Evolutionary conservation across 805 yeast species (phyloP), one percentile per base, ranked within the genome.

Genomic region (Wickerhamiella azymoides): DNA sequence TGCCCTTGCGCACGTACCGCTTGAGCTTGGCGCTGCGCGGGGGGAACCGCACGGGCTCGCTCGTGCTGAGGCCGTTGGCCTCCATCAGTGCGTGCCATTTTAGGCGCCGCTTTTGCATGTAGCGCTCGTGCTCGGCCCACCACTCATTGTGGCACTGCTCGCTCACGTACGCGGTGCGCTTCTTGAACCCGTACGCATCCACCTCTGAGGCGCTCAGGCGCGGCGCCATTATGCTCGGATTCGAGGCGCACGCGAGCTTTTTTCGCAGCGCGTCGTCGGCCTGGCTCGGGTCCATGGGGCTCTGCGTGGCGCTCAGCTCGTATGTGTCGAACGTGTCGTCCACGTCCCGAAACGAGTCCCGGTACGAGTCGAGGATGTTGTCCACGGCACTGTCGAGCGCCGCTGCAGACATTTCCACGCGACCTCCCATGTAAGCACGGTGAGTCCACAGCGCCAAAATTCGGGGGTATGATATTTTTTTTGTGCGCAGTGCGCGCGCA

Each of bases 111-210:
- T 80, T 68, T 5, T 68, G 61, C 48, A 78, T 64, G 59, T 82
- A 81, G 25, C 68, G 72, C 10, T 79, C 68, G 62, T 89, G 88
- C 9, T 67, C 71, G 2, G 50, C 49, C 76, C 84, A 81, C 96
- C 97, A 89, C 8, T 55, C 59, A 59, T 86, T 76, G 58, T 84
- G 85, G 37, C 74, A 74, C 18, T 64, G 63, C 43, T 64, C 68
- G 9, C 80, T 54, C 19, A 81, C 67, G 53, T 68, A 74, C 37
- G 66, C 63, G 16, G 75, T 73, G 16, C 70, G 70, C 58, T 84
- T 88, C 52, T 76, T 78, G 66, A 89, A 89, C 1, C 98, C 98
- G 59, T 89, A 89, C 41, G 89, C 63, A 59, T 89, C 97, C 47
- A 52, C 45, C 16, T 56, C 55, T 4, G 43, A 10, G 13, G 45